Evolutionary conservation across 1,139 yeast species (phyloP), one percentile per base, ranked within the genome.

Genomic region (Geotrichum bryndzae): DNA sequence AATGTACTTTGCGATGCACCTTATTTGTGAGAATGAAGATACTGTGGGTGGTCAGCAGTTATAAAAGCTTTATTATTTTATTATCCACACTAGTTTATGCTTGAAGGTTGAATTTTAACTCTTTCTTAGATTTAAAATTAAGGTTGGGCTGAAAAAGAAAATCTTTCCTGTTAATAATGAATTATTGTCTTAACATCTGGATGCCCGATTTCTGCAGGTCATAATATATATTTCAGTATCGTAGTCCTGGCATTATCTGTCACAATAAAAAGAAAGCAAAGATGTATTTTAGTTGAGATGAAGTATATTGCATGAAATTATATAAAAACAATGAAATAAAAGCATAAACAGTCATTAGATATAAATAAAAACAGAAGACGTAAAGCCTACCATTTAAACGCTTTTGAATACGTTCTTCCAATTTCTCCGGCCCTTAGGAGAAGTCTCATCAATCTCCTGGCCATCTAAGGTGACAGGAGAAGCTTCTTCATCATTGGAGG

Each of bases 331-430:
- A 15, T 8, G 27, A 52, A 54, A 38, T 22, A 51, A 53, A 54
- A 51, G 33, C 22, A 48, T 22, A 51, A 35, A 54, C 33, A 54
- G 13, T n/a, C 31, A 22, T 51, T 29, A 54, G 35, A 38, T 22
- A 54, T 54, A 58, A 27, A 52, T 52, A 22, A 3, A 29, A 33
- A 29, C 23, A 53, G 15, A 13, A 52, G 22, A 10, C 27, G 15
- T 23, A 11, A 23, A 41, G 3, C 1, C 22, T 7, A 31, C 8
- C 51, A 41, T 23, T 29, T 46, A 41, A 15, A 29, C 13, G 22
- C 53, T 60, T 11, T 51, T 45, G 15, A 61, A 29, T 31, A 62
- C 53, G 23, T 54, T 59, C 62, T 63, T 63, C 25, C 64, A 50
- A n/a, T 45, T 56, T 51, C 60, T 60, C 57, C 56, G 56, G 8